phyloP scores from a whole-genome alignment of 768 basidiomycete genomes.

The Hypholoma fasciculare region DNA sequence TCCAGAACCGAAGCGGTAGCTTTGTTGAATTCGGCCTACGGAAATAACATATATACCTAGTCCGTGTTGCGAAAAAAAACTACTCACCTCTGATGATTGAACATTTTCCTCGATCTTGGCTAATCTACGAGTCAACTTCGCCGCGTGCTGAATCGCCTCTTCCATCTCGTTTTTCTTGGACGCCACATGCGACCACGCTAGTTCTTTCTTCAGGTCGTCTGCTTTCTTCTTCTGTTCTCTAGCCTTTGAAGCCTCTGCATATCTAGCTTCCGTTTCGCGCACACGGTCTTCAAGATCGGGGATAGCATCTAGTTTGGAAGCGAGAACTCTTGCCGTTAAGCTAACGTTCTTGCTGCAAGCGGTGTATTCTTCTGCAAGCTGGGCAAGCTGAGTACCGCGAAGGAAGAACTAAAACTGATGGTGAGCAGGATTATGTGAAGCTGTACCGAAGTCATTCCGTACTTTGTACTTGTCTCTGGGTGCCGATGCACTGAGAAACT shows the following conservation, averaged over 20 bases:
- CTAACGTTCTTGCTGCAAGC: constrained; percentile 73
- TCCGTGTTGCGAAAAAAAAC: neutral
- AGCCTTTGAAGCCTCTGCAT: constrained; percentile 74
- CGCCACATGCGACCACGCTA: constrained; percentile 86
- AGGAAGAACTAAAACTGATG: constrained; percentile 77
- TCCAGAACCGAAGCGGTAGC: constrained; percentile 30
- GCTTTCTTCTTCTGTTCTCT: constrained; percentile 66
- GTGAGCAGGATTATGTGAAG: neutral
- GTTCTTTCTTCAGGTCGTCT: constrained; percentile 72
- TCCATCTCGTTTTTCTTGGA: constrained; percentile 63
- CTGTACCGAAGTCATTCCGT: constrained; percentile 14
- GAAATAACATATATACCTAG: neutral
- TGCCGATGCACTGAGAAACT: constrained; percentile 83
- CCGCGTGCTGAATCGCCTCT: constrained; percentile 34
- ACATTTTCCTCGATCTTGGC: constrained; percentile 38
- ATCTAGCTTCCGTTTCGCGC: constrained; percentile 55
- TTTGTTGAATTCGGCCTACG: constrained; percentile 29
- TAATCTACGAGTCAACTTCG: constrained; percentile 30
- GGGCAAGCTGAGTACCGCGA: constrained; percentile 88
- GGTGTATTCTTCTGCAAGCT: constrained; percentile 87
- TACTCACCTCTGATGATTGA: constrained; percentile 31
- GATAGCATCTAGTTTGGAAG: constrained; percentile 71
- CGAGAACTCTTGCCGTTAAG: constrained; percentile 62
- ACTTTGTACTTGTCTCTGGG: constrained; percentile 90
- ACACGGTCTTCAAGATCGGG: constrained; percentile 70